These are phyloP conservation scores for Fusarium sp. DNA, from an alignment of 2,329 filamentous ascomycete species.

Conservation along the genomic window DNA sequence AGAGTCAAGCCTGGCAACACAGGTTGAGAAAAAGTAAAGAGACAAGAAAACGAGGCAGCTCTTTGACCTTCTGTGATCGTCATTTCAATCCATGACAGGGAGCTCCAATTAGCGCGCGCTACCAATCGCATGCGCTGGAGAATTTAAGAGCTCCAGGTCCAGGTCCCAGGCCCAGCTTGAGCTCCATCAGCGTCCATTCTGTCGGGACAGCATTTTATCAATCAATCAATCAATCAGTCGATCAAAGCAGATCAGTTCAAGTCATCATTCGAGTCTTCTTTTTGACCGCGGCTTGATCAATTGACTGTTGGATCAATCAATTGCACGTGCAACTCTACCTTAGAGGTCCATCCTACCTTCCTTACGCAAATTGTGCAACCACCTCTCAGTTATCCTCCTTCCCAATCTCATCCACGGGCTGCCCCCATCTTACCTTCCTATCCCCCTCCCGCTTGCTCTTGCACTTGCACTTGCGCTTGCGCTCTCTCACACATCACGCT, in stretches of 20 bases:
- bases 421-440: slow-evolving; percentile 24
- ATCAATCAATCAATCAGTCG: background rate
- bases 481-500: slow-evolving; percentile 11
- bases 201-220: slow-evolving; percentile 28
- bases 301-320: slow-evolving; percentile 3
- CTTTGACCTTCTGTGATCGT: slow-evolving; percentile 27
- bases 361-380: slow-evolving; percentile 34
- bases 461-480: background rate
- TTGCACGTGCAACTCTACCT: slow-evolving; percentile 36
- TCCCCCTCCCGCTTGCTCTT: slow-evolving; percentile 5
- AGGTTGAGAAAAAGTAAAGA: slow-evolving; percentile 10
- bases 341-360: background rate
- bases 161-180: background rate
- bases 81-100: slow-evolving; percentile 16
- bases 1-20: background rate
- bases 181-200: slow-evolving; percentile 32
- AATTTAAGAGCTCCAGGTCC: slow-evolving; percentile 9
- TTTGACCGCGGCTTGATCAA: slow-evolving; percentile 19
- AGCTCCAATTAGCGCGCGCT: slow-evolving; percentile 38
- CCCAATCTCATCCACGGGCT: slow-evolving; percentile 22
- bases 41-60: slow-evolving; percentile 6
- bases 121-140: slow-evolving; percentile 16
- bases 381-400: slow-evolving; percentile 30
- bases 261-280: background rate
- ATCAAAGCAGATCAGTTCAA: background rate